Evolutionary conservation across 768 basidiomycete genomes (phyloP), one percentile per base, ranked within the genome.

Genomic region (Dentipellis sp.): DNA sequence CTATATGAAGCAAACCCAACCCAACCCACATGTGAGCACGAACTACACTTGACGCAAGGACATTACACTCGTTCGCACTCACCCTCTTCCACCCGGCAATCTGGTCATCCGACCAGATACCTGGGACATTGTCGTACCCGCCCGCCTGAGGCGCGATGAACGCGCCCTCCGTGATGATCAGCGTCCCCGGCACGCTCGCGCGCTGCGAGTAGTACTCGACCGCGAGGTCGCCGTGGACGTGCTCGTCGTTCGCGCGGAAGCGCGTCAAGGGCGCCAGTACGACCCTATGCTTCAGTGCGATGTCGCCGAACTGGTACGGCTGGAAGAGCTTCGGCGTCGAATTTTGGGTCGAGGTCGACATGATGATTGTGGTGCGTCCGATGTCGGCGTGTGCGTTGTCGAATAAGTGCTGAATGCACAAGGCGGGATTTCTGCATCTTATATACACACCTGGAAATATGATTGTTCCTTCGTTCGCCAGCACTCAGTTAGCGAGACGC

Each of bases 101-200:
- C 40, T 42, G 40, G 0, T 4, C 40, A 14, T 75, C 65, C 19
- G 68, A 79, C 72, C 78, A 88, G 53, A 88, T 79, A 0, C 86
- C 86, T 1, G 87, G 87, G 1, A 79, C 74, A 57, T 79, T 67
- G 2, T 56, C 52, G 39, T 67, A 71, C 1, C 81, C 81, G 3
- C 79, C 80, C 0, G 81, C 80, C 10, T 74, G 38, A 1, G 51
- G 46, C 2, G 62, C 59, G 55, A 68, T 63, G 56, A 66, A 68
- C 36, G 71, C 72, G 3, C 67, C 74, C 60, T 72, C 71, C 12
- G 68, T 65, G 52, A 73, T 65, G 17, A 58, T n/a, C 29, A 71
- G 59, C 4, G 65, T 66, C 10, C 67, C 67, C 1, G 58, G 56
- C 35, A 56, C 46, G 35, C 50, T 22, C 29, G 59, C 53, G 12